These are phyloP conservation scores for Alternaria gaisen DNA, from an alignment of 2,329 filamentous ascomycete genomes.

Conservation along the genomic window DNA sequence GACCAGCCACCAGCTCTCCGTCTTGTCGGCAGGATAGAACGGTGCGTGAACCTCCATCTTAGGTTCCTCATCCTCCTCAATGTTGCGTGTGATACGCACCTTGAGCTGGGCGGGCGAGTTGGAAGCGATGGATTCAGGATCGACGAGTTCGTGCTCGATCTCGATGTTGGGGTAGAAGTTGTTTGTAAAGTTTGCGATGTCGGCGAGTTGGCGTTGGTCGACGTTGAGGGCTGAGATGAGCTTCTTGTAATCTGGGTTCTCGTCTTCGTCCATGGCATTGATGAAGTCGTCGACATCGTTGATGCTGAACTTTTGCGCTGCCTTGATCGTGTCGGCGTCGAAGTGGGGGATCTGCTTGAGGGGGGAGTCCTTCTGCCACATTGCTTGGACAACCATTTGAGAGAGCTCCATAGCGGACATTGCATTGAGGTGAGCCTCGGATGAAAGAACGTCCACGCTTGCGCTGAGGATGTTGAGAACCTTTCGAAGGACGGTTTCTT, in stretches of 20 bases:
- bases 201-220: slow-evolving; percentile 79
- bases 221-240: slow-evolving; percentile 82
- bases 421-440: slow-evolving; percentile 93
- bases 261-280: slow-evolving; percentile 96
- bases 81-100: slow-evolving; percentile 83
- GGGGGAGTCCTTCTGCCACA: slow-evolving; percentile 98
- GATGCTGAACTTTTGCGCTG: slow-evolving; percentile 80
- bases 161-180: slow-evolving; percentile 95
- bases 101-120: slow-evolving; percentile 84
- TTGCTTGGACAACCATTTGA: slow-evolving; percentile 98
- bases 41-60: slow-evolving; percentile 91
- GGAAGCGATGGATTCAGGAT: slow-evolving; percentile 79
- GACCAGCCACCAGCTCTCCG: slow-evolving; percentile 98
- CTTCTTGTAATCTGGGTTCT: slow-evolving; percentile 81
- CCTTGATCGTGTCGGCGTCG: slow-evolving; percentile 80
- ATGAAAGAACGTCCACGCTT: slow-evolving; percentile 92
- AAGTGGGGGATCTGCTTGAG: slow-evolving; percentile 99
- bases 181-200: slow-evolving; percentile 96
- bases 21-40: slow-evolving; percentile 90
- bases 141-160: slow-evolving; percentile 85
- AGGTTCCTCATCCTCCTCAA: slow-evolving; percentile 74
- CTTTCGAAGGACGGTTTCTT: slow-evolving; percentile 85
- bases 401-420: slow-evolving; percentile 99
- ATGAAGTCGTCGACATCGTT: slow-evolving; percentile 98
- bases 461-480: slow-evolving; percentile 88